Base-by-base conservation (phyloP, 2,329 filamentous ascomycete genomes). In the Lasiodiplodia sp. region DNA sequence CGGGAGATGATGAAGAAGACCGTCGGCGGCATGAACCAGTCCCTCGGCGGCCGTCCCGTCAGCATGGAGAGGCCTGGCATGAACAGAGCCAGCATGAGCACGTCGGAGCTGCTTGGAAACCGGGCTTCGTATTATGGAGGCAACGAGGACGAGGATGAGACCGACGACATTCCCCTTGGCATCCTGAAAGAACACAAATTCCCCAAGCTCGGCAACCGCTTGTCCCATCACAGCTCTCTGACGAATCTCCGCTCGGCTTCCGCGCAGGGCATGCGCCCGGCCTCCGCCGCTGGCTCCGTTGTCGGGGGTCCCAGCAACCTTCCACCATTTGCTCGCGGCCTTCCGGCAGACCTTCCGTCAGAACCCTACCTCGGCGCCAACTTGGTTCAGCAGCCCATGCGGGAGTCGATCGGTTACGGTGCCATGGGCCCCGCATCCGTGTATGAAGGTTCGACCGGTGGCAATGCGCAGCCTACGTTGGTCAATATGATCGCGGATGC, bases 401-500 rank as follows among this genome's bases (percentile, higher is more conserved):
- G 79, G 28, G 77, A 80, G 64, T 79, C 78, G 0, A 72, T 80
- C 72, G 77, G 77, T 55, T 66, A 56, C 31, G 51, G 65, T 5
- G 52, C 53, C 31, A 69, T 64, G 56, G 76, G 77, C 23, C 74
- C 77, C 57, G 73, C 70, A 40, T 79, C 78, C 16, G 72, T 78
- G 7, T 75, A 75, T 34, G 77, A 77, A n/a, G 78, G 78, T 52
- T 73, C 76, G 7, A 70, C 72, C 28, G 70, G 67, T 38, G 69
- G 69, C n/a, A 77, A 78, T 7, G 74, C 75, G 21, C 74, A 75
- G 53, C 75, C 76, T 7, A 79, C 77, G 6, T 71, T 79, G 12
- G 76, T 80, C 21, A 78, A 78, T 53, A 77, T 79, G 66, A 80
- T 80, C 31, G 68, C 78, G 76, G 69, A 77, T 76, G 75, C 73